Percentiles rank a stretch among this genome's conserved stretches.
phyloP scores from a whole-genome alignment of 208 protist genomes.

The Entamoeba dispar region DNA sequence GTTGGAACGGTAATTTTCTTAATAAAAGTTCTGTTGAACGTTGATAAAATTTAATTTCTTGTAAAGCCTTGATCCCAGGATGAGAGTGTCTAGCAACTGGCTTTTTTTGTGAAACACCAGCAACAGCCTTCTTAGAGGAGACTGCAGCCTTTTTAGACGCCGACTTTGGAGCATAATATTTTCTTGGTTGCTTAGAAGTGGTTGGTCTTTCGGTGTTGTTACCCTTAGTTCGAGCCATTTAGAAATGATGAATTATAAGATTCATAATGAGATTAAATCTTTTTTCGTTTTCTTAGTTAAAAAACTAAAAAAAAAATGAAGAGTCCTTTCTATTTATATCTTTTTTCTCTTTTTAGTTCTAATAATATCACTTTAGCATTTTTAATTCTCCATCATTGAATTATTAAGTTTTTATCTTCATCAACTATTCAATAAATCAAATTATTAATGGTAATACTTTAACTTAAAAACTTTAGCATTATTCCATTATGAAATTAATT shows the following conservation, averaged over 20 bases:
- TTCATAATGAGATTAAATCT: too few species aligned
- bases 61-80: background rate
- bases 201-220: background rate
- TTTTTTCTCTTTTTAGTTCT: too few species aligned
- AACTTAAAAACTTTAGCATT: too few species aligned
- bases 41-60: background rate
- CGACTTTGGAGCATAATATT: background rate
- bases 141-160: background rate
- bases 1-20: background rate
- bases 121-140: background rate
- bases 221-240: background rate
- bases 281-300: too few species aligned
- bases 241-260: background rate
- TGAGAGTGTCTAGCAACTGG: background rate
- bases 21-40: background rate
- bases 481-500: too few species aligned
- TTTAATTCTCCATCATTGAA: too few species aligned
- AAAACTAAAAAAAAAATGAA: too few species aligned
- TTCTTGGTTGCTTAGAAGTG: background rate
- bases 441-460: too few species aligned
- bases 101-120: background rate
- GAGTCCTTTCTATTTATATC: too few species aligned
- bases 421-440: too few species aligned
- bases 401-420: too few species aligned
- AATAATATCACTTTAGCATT: too few species aligned